phyloP scores from a whole-genome alignment of 1,284 basidiomycete species.

The Phylloporus sp. region DNA sequence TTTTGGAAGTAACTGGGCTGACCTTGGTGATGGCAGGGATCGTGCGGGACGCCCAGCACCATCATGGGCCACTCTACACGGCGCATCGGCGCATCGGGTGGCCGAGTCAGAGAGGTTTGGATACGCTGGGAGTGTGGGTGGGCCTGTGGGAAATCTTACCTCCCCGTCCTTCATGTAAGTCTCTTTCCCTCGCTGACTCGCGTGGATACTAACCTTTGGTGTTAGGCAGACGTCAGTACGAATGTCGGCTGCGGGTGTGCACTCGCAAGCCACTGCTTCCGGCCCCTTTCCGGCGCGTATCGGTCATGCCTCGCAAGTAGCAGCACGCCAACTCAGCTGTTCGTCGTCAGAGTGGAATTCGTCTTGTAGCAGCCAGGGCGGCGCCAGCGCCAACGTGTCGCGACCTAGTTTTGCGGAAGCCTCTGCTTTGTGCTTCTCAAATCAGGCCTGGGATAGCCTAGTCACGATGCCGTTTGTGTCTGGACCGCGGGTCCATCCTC shows the following conservation, averaged over 20 bases:
- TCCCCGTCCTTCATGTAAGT: conserved; percentile 13
- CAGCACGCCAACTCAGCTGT: background rate
- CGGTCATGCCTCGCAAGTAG: conserved; percentile 4
- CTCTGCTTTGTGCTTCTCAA: background rate
- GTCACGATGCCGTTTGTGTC: background rate
- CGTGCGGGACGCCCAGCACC: background rate
- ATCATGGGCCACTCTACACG: conserved; percentile 15
- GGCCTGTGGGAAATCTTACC: background rate
- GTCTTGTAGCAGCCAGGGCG: background rate
- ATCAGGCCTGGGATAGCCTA: conserved; percentile 22
- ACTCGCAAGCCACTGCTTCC: background rate
- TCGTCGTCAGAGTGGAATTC: background rate
- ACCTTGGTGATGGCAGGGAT: conserved; percentile 14
- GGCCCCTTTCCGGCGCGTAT: background rate
- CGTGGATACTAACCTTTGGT: background rate
- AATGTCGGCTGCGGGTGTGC: conserved; percentile 2
- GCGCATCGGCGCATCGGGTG: background rate
- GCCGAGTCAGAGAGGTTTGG: conserved; percentile 19
- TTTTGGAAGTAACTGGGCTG: background rate
- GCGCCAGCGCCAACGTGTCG: background rate
- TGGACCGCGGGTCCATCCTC: background rate
- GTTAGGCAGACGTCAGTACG: background rate
- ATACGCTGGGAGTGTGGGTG: background rate
- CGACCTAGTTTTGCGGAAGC: background rate
- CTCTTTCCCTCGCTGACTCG: background rate